Base-by-base conservation (phyloP, 1,284 basidiomycete species). In the Pseudozyma tsukubaensis region DNA sequence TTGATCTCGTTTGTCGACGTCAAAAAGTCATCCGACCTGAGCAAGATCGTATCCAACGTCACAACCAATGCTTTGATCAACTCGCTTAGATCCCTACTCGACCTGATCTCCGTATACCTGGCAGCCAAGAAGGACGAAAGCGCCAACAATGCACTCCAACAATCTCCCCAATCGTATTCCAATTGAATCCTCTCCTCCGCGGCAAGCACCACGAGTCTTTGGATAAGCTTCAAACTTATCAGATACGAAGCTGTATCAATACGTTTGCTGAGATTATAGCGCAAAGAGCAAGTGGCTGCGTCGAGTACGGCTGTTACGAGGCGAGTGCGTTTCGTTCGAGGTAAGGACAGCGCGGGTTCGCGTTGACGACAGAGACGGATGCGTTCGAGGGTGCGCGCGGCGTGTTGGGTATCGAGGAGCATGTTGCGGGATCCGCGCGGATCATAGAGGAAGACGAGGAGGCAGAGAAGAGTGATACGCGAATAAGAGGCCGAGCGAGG, bases 201-300 rank as follows among this genome's bases (percentile, higher is more conserved):
- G 48, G 76, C 77, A 6, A 78, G 55, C 2, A 67, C 43, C 24
- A 76, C 64, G 19, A 63, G 53, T 43, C 73, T 72, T 53, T 79
- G 77, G 45, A 81, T 59, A 40, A 73, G 61, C 52, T 60, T 68
- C n/a, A 81, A 42, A 13, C 72, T 63, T 24, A 78, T 66, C 21
- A 78, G 62, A 47, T 79, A 76, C 12, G 63, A 58, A 0, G 68
- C 60, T 2, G 61, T 57, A 42, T 82, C 80, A 35, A 81, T 63
- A 3, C 72, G 66, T 57, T 80, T 81, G 50, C 78, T 74, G 40
- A 80, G 76, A 52, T 82, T 82, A 72, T 80, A 79, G 29, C 77
- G 71, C 13, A 81, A 39, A 18, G 67, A 80, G 45, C 77, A 70
- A 13, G 70, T 69, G 24, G 69, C 71, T 0, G 68, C 60, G 54